Evolutionary conservation across 2,329 filamentous ascomycete genomes (phyloP).

Genomic region (Tolypocladium capitatum): DNA sequence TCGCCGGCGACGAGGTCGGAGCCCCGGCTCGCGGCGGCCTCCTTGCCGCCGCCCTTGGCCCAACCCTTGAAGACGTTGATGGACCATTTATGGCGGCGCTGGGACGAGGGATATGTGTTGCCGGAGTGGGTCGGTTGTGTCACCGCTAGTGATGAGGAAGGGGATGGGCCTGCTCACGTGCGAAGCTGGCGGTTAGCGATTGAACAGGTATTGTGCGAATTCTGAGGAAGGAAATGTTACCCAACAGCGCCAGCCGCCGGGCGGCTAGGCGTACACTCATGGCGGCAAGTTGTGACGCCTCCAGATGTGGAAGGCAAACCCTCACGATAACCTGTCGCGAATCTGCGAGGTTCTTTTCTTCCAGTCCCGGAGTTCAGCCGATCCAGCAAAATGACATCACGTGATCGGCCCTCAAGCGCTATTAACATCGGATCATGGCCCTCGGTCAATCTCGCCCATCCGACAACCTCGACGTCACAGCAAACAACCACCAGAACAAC

Average conservation of each 20-base stretch:
- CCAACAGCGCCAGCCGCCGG: slow-evolving; percentile 44
- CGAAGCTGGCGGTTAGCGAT: slow-evolving; percentile 2
- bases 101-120: slow-evolving; percentile 2
- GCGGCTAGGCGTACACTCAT: slow-evolving; percentile 57
- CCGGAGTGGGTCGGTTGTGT: neutral
- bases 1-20: slow-evolving; percentile 15
- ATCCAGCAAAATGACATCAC: slow-evolving; percentile 3
- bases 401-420: slow-evolving; percentile 14
- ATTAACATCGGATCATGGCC: slow-evolving; percentile 21
- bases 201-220: neutral
- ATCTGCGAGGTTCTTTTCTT: slow-evolving; percentile 12
- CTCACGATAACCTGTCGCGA: neutral
- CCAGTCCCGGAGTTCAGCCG: slow-evolving; percentile 13
- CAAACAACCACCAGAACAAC: slow-evolving; percentile 9
- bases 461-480: slow-evolving; percentile 8
- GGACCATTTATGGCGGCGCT: slow-evolving; percentile 30
- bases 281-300: slow-evolving; percentile 7
- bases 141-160: slow-evolving; percentile 1
- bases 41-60: slow-evolving; percentile 15
- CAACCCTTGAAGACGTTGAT: slow-evolving; percentile 26
- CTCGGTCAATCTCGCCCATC: slow-evolving; percentile 5
- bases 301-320: neutral
- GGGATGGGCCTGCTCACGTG: slow-evolving; percentile 11
- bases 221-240: slow-evolving; percentile 27
- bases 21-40: slow-evolving; percentile 16